A percentile compares a stretch with the other conserved stretches of the same genome.
Conservation (phyloP, 352 stramenopile genomes). For the Poterioochromonas sp. region DNA sequence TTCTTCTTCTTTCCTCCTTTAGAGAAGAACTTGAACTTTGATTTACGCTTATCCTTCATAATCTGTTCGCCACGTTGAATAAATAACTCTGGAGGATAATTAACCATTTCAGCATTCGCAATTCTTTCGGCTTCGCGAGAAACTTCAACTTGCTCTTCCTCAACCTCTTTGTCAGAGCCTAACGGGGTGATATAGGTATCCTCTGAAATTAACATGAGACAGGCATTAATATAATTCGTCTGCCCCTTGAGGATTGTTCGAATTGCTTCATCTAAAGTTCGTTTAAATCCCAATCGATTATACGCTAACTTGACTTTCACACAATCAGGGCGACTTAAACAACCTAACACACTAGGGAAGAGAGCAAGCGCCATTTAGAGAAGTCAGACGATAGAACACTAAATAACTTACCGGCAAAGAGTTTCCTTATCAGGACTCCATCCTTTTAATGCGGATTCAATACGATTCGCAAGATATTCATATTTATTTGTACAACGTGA, state of each 20-base stretch:
- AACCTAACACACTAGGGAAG: background rate
- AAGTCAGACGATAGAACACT: too few relatives aligned
- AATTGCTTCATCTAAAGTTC: constrained; percentile 1
- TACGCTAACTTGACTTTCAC: background rate
- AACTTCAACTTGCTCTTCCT: background rate
- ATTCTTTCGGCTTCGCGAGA: background rate
- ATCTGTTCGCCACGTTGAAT: background rate
- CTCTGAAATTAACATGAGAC: constrained; percentile 17
- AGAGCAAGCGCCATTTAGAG: too few relatives aligned
- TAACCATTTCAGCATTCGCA: background rate
- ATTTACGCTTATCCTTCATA: background rate
- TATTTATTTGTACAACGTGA: constrained; percentile 8
- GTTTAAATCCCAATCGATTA: background rate
- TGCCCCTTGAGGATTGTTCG: background rate
- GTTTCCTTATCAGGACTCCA: constrained; percentile 1
- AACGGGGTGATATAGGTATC: background rate
- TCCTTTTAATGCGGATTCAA: background rate
- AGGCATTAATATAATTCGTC: background rate
- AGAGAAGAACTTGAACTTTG: too few relatives aligned
- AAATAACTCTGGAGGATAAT: background rate
- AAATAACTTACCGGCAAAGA: background rate
- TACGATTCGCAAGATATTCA: constrained; percentile 18
- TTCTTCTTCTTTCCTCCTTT: too few relatives aligned
- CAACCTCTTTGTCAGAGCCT: constrained; percentile 10
- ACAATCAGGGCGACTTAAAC: constrained; percentile 5